Evolutionary conservation across 108 stramenopile species (phyloP).

Genomic region (Cyclotella cryptica): DNA sequence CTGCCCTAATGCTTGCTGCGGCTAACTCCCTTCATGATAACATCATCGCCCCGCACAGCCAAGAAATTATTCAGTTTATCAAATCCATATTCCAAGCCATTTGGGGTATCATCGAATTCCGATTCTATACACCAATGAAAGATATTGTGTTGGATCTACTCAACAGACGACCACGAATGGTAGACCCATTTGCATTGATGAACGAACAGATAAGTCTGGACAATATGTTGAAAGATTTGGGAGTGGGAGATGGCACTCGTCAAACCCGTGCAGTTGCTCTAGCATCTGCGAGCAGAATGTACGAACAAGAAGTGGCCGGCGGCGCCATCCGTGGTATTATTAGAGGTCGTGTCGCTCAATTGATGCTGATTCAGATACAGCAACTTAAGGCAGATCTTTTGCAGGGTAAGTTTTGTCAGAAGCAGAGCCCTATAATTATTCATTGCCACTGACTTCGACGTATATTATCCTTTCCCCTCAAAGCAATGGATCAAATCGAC

Average conservation of each 20-base stretch:
- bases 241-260: conserved; percentile 79
- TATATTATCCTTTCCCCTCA: background rate
- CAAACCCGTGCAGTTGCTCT: conserved; percentile 61
- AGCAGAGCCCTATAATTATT: background rate
- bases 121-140: conserved; percentile 74
- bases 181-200: conserved; percentile 65
- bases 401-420: conserved; percentile 27
- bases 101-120: conserved; percentile 67
- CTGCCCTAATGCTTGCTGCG: conserved; percentile 52
- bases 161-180: conserved; percentile 58
- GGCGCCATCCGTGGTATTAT: conserved; percentile 70
- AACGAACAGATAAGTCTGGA: conserved; percentile 78
- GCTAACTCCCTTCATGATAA: conserved; percentile 64
- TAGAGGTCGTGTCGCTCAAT: conserved; percentile 64
- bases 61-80: conserved; percentile 54
- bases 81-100: conserved; percentile 43
- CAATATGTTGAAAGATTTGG: conserved; percentile 80
- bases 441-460: background rate
- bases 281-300: conserved; percentile 63
- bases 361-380: conserved; percentile 85
- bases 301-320: conserved; percentile 65
- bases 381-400: conserved; percentile 84
- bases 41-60: conserved; percentile 56
- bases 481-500: conserved; percentile 78
- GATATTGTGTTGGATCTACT: conserved; percentile 71